phyloP scores from a whole-genome alignment of 306 rosid species.

The Medicago lupulina region DNA sequence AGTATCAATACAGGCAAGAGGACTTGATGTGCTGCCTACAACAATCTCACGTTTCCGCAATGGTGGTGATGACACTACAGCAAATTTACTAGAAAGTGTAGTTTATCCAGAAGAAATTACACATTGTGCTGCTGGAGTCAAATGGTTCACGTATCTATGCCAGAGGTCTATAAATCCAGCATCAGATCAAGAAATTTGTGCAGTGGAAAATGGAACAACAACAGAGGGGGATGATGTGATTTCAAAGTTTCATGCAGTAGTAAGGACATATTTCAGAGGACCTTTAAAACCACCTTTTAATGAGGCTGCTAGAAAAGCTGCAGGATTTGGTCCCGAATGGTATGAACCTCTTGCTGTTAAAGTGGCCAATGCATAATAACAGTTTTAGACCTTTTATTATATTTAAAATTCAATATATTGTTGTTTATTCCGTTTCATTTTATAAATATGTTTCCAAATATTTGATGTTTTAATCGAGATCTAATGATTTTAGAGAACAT shows the following conservation, averaged over 20 bases:
- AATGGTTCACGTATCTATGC: constrained; percentile 81
- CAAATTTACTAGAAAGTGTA: constrained; percentile 76
- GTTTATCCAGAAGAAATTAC: constrained; percentile 86
- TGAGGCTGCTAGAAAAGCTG: constrained; percentile 76
- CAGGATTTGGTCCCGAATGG: constrained; percentile 88
- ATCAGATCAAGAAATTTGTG: constrained; percentile 34
- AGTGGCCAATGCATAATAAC: constrained; percentile 42
- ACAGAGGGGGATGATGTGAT: constrained; percentile 52
- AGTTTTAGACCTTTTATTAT: constrained; percentile 4
- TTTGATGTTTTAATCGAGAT: not conserved
- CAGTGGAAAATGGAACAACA: constrained; percentile 31
- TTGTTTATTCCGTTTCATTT: not conserved
- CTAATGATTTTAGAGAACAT: not conserved
- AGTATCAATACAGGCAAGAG: constrained; percentile 69
- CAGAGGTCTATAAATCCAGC: constrained; percentile 42
- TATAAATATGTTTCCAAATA: not conserved
- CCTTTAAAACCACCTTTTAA: constrained; percentile 92
- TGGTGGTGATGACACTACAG: constrained; percentile 70
- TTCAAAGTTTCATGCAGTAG: constrained; percentile 70
- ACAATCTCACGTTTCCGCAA: constrained; percentile 71
- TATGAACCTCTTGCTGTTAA: constrained; percentile 86
- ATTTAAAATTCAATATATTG: not conserved
- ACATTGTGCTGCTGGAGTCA: constrained; percentile 89
- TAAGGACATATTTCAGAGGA: constrained; percentile 76
- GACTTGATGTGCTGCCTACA: constrained; percentile 84